Evolutionary conservation across 805 yeast genomes (phyloP), one percentile per base, ranked within the genome.

Genomic region (Barnettozyma salicaria): DNA sequence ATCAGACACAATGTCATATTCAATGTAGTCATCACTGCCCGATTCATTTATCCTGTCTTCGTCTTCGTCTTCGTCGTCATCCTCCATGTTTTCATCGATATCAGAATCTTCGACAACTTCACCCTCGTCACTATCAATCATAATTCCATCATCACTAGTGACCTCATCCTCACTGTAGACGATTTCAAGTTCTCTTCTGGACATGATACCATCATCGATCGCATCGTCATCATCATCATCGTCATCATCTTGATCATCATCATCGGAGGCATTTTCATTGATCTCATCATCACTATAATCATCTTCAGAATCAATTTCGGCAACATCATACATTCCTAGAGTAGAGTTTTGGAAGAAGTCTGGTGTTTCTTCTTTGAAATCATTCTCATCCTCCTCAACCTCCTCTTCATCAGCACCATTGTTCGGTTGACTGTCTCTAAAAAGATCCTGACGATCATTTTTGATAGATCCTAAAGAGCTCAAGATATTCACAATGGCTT

Each of bases 251-350:
- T 32, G 44, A 10, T 42, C 48, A 26, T 59, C 72, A 40, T 64
- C 72, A 7, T 66, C 73, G n/a, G n/a, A n/a, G n/a, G n/a, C n/a
- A 34, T 66, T 60, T 39, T 65, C 67, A 8, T 64, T 66, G 5
- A 67, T 78, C 19, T 68, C 74, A 19, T 66, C 70, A 27, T 69
- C 77, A 18, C 65, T 74, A n/a, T 66, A 75, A 7, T 72, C 79
- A 10, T 74, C 81, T 23, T 78, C 82, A 30, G 74, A 74, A 44
- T 76, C 81, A 24, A 74, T 70, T 35, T 80, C 92, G 23, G 72
- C 84, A 27, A 84, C 79, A 49, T 90, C 97, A 55, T 82, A 90
- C 94, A 90, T 89, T 2, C 96, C 97, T 27, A 90, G 66, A 0
- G 97, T 85, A 0, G 97, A 89, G 55, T 92, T 89, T 27, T 81